Base-by-base conservation (phyloP, 73 alveolate species). In the Paramecium caudatum region DNA sequence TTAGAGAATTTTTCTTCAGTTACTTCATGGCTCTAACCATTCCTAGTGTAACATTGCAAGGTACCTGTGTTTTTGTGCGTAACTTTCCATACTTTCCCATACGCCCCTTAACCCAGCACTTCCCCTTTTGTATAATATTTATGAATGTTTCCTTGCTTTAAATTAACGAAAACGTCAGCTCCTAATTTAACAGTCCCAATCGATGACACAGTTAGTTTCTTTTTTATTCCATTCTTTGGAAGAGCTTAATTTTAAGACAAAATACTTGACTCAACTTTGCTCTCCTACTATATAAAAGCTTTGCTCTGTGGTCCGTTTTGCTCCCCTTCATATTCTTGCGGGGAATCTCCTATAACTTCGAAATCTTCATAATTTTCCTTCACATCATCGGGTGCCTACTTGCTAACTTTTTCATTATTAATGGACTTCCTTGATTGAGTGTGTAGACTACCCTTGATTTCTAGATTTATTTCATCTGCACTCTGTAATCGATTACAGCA, bases 11-110 rank as follows among this genome's bases (percentile, higher is more conserved):
- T 46, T 86, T 86, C 46, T 86, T 86, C 25, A 86, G 43, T 36
- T 70, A 25, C 46, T 86, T 86, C 93, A 86, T 86, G 16, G 93
- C 93, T 65, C 93, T 86, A 4, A 55, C 55, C 39, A 86, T 70
- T 37, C 93, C 93, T 86, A 36, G 12, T 15, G 12, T 49, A 15
- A 27, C 34, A 55, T n/a, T 39, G 36, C 16, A 19, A 37, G 1
- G 19, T 74, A 74, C 88, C 88, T 21, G 88, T 74, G 21, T 37
- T 74, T 74, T 74, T 74, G 32, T 74, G 88, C 36, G 88, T 74
- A 41, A 74, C 88, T 47, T 74, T 74, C 88, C 88, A 74, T 21
- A 74, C 88, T 7, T 74, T 74, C 0, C 88, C 88, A 13, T 74
- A 74, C n/a, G 88, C 88, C 1, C 88, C 88, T 19, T 74, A 39